A percentile compares a stretch with the other conserved stretches of the same genome.
phyloP scores from a whole-genome alignment of 1,139 yeast species.

The Yamadazyma jaroonii region DNA sequence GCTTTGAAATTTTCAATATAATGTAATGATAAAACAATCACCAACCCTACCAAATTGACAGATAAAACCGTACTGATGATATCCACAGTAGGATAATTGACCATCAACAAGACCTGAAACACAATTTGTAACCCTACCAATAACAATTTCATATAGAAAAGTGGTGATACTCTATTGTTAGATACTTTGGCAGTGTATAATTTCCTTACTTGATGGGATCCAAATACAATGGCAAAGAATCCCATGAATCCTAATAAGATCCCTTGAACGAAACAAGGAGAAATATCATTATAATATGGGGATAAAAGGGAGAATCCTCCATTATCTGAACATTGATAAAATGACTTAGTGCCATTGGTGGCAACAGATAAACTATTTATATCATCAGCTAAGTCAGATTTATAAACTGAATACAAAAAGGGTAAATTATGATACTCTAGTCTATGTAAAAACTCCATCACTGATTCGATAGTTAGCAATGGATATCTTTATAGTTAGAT shows the following conservation, averaged over 20 bases:
- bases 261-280: slow-evolving; percentile 85
- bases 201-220: slow-evolving; percentile 41
- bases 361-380: neutral
- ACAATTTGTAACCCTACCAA: slow-evolving; percentile 42
- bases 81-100: slow-evolving; percentile 30
- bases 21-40: slow-evolving; percentile 56
- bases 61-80: slow-evolving; percentile 42
- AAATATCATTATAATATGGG: slow-evolving; percentile 57
- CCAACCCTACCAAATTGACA: slow-evolving; percentile 38
- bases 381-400: neutral
- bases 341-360: slow-evolving; percentile 1
- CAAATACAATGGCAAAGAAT: slow-evolving; percentile 52
- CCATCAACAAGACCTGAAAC: slow-evolving; percentile 25
- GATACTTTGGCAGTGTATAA: slow-evolving; percentile 31
- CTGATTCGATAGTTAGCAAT: too few species aligned
- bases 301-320: slow-evolving; percentile 82
- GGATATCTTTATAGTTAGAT: too few species aligned
- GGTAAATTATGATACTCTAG: slow-evolving; percentile 15
- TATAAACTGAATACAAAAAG: slow-evolving; percentile 7
- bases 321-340: slow-evolving; percentile 11
- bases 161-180: slow-evolving; percentile 36
- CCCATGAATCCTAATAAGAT: slow-evolving; percentile 52
- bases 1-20: slow-evolving; percentile 71
- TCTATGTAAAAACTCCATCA: slow-evolving; percentile 14
- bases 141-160: slow-evolving; percentile 41